These are phyloP conservation scores for Cladophialophora yegresii DNA, from an alignment of 2,329 filamentous ascomycete genomes.

Conservation along the genomic window DNA sequence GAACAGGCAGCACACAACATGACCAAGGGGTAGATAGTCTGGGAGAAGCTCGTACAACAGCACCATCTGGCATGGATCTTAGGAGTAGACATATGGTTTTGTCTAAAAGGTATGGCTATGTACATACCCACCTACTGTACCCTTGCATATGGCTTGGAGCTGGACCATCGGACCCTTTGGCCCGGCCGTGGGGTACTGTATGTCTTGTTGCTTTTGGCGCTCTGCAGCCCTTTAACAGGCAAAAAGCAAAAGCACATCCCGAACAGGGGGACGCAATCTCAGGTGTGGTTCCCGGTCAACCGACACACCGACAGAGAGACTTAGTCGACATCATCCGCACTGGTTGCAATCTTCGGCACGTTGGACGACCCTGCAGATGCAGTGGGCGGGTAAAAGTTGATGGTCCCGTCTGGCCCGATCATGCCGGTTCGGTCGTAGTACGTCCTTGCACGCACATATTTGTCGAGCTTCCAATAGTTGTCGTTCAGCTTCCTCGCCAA, in stretches of 20 bases:
- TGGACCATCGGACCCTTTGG: neutral
- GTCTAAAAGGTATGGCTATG: neutral
- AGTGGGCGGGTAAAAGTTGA: conserved; percentile 67
- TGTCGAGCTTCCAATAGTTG: conserved; percentile 89
- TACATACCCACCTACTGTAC: neutral
- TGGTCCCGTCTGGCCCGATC: conserved; percentile 65
- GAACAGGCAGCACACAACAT: neutral
- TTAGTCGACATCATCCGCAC: conserved; percentile 35
- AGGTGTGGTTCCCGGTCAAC: neutral
- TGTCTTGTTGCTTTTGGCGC: neutral
- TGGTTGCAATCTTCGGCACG: conserved; percentile 16
- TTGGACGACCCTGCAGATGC: conserved; percentile 15
- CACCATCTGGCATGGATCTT: neutral
- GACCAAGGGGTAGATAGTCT: neutral
- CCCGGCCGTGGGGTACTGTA: neutral
- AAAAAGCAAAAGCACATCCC: neutral
- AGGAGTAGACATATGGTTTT: neutral
- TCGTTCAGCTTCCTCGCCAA: conserved; percentile 65
- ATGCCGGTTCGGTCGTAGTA: conserved; percentile 81
- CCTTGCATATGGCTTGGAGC: neutral
- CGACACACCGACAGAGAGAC: neutral
- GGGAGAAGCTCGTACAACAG: neutral
- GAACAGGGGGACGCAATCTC: neutral
- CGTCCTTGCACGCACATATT: conserved; percentile 78
- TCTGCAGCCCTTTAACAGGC: neutral